These are phyloP conservation scores for Paragyromitra xinjiangensis DNA, from an alignment of 495 filamentous ascomycete species.

Conservation along the genomic window DNA sequence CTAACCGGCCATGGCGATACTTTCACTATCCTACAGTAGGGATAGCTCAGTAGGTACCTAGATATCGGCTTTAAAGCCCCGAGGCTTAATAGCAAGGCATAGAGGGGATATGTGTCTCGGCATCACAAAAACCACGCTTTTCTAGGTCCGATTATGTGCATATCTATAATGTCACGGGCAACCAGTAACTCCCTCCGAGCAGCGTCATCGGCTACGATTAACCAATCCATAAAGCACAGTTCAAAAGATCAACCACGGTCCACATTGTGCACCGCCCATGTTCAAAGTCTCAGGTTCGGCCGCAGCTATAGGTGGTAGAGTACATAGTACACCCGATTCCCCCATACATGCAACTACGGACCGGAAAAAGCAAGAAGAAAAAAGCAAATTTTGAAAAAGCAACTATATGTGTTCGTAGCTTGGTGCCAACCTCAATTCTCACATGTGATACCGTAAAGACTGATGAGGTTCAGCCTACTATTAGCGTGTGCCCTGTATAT, in stretches of 20 bases:
- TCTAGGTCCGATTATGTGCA: background rate
- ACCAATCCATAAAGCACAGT: background rate
- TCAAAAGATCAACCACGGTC: constrained; percentile 3
- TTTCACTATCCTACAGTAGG: too few relatives aligned
- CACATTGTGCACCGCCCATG: background rate
- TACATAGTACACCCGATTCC: background rate
- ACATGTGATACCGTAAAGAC: background rate
- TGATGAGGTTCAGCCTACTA: background rate
- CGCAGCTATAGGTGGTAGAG: background rate
- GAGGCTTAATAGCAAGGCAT: too few relatives aligned
- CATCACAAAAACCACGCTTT: background rate
- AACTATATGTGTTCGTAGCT: background rate
- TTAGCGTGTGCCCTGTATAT: background rate
- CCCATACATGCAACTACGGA: background rate
- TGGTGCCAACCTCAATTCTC: too few relatives aligned
- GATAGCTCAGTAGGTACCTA: too few relatives aligned
- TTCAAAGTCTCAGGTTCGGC: background rate
- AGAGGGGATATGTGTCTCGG: too few relatives aligned
- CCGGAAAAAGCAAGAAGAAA: constrained; percentile 2
- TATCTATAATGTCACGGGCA: background rate
- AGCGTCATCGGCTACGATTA: background rate
- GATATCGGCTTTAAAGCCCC: too few relatives aligned
- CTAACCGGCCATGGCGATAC: too few relatives aligned
- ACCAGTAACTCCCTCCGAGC: background rate
- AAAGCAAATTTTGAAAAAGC: background rate